Conservation (phyloP, 192 early-diverging fungal species). For the Backusella liffmaniae region DNA sequence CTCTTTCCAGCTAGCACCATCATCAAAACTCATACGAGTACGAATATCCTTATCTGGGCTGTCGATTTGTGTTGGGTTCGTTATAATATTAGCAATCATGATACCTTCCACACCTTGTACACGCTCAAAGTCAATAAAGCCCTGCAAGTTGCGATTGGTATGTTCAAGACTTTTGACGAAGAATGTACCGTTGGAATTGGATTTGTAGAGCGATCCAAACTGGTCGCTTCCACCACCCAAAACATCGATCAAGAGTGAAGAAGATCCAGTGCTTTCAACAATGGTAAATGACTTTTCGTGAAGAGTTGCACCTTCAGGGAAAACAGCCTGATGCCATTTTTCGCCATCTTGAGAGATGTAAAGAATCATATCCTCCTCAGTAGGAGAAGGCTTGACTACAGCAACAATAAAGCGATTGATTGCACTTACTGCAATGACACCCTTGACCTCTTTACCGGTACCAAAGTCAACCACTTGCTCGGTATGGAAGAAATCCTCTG, state of each 20-base stretch:
- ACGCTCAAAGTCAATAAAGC: constrained; percentile 89
- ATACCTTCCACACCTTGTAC: constrained; percentile 82
- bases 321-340: constrained; percentile 40
- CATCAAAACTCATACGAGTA: constrained; percentile 83
- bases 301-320: constrained; percentile 48
- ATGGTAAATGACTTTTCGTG: constrained; percentile 79
- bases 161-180: constrained; percentile 78
- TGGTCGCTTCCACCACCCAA: constrained; percentile 37
- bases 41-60: constrained; percentile 55
- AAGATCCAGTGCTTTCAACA: constrained; percentile 73
- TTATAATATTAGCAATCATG: constrained; percentile 80
- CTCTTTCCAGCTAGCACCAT: constrained; percentile 75
- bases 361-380: constrained; percentile 26
- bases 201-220: constrained; percentile 75
- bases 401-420: constrained; percentile 70
- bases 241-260: constrained; percentile 74
- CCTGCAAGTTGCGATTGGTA: constrained; percentile 73
- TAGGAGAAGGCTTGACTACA: constrained; percentile 52
- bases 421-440: constrained; percentile 72
- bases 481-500: constrained; percentile 73
- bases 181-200: constrained; percentile 87
- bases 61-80: constrained; percentile 68
- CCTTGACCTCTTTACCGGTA: constrained; percentile 51
- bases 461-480: constrained; percentile 58
- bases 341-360: constrained; percentile 35